Percentiles rank a stretch among this genome's conserved stretches.
These are phyloP conservation scores for Eucalyptus tenuipes DNA, from an alignment of 345 rosid species.

Conservation along the genomic window DNA sequence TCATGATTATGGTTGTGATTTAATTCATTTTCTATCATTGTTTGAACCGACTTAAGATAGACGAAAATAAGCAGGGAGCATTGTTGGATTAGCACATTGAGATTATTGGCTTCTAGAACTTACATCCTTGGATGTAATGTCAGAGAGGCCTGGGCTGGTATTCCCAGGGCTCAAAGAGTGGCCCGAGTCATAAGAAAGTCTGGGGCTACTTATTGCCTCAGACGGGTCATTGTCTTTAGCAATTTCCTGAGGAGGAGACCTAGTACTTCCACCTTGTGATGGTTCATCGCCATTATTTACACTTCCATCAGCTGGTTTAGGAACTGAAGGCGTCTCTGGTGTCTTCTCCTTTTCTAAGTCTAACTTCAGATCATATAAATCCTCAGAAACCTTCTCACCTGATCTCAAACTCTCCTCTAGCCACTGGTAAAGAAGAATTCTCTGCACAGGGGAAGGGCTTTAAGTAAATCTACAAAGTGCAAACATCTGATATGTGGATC, in stretches of 20 bases:
- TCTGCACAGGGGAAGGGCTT: slow-evolving; percentile 21
- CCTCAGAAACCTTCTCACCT: slow-evolving; percentile 63
- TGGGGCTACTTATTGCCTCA: slow-evolving; percentile 16
- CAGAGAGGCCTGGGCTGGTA: slow-evolving; percentile 12
- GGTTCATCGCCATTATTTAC: slow-evolving; percentile 15
- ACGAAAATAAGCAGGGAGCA: background rate
- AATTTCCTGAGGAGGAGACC: slow-evolving; percentile 13
- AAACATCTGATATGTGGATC: background rate
- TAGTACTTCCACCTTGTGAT: slow-evolving; percentile 20
- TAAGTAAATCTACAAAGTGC: background rate
- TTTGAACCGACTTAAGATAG: background rate
- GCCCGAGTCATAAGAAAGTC: slow-evolving; percentile 11
- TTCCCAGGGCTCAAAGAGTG: slow-evolving; percentile 16
- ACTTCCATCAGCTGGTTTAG: background rate
- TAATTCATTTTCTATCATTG: background rate
- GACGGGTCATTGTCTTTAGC: background rate
- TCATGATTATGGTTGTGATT: background rate
- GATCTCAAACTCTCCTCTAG: slow-evolving; percentile 65
- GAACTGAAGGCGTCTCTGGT: slow-evolving; percentile 12
- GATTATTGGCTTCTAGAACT: background rate
- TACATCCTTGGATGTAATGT: slow-evolving; percentile 35
- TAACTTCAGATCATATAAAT: slow-evolving; percentile 29
- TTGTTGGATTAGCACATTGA: background rate
- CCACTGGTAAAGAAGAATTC: slow-evolving; percentile 63
- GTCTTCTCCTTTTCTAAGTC: slow-evolving; percentile 14